phyloP scores from a whole-genome alignment of 108 stramenopile genomes.

The Discostella stelligeroides region DNA sequence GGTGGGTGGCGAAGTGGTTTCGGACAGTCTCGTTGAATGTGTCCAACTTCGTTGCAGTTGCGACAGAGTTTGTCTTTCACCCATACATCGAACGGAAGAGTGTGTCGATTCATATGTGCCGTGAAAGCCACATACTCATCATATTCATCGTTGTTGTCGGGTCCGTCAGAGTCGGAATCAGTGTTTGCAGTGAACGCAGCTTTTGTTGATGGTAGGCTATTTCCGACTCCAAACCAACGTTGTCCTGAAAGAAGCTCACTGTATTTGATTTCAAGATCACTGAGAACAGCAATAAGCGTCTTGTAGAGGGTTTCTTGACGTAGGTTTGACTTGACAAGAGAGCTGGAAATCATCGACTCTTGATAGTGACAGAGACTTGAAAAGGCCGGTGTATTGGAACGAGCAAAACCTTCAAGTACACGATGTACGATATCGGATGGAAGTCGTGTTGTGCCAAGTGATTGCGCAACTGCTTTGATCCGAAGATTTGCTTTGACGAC shows the following conservation, averaged over 20 bases:
- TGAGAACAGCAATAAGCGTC: background rate
- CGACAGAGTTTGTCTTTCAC: background rate
- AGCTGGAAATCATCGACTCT: too few species aligned
- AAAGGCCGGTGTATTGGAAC: too few species aligned
- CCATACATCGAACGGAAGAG: background rate
- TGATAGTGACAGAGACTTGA: too few species aligned
- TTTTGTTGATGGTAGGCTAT: too few species aligned
- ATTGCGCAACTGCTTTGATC: background rate
- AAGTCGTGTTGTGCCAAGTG: background rate
- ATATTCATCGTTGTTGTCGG: too few species aligned
- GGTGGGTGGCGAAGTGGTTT: background rate
- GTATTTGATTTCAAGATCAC: background rate
- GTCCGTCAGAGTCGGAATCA: too few species aligned
- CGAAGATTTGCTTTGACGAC: background rate
- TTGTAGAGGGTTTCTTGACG: too few species aligned
- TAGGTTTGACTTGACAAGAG: too few species aligned
- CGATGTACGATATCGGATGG: background rate
- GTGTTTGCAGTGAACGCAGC: too few species aligned
- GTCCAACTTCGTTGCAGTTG: background rate
- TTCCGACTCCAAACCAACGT: background rate
- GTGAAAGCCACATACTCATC: too few species aligned
- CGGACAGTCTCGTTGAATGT: background rate
- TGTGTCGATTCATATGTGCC: too few species aligned
- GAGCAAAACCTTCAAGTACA: too few species aligned
- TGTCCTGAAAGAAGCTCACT: background rate